Evolutionary conservation across 2,329 filamentous ascomycete species (phyloP).

Genomic region (Aureobasidium sp.): DNA sequence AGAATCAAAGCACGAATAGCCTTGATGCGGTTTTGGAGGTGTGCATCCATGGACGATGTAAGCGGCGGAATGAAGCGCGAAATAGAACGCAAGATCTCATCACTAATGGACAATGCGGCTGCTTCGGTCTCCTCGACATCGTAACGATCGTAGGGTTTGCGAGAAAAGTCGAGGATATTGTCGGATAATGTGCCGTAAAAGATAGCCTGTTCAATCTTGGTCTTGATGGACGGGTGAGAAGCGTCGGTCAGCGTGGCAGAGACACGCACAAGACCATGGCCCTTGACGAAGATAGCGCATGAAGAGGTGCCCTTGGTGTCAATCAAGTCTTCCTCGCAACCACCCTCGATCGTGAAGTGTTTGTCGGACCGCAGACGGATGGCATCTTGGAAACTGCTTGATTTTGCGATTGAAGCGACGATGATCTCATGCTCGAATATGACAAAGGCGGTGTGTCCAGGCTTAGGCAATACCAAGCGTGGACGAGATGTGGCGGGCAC

Average conservation of each 20-base stretch:
- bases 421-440: slow-evolving; percentile 73
- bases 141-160: slow-evolving; percentile 50
- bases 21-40: slow-evolving; percentile 64
- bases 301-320: slow-evolving; percentile 28
- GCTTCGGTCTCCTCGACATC: slow-evolving; percentile 61
- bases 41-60: slow-evolving; percentile 71
- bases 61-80: slow-evolving; percentile 63
- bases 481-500: slow-evolving; percentile 46
- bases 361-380: slow-evolving; percentile 62
- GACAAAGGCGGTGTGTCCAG: slow-evolving; percentile 72
- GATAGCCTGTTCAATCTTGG: slow-evolving; percentile 87
- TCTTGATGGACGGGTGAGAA: slow-evolving; percentile 68
- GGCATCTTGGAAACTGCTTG: slow-evolving; percentile 74
- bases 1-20: slow-evolving; percentile 69
- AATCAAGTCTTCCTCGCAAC: slow-evolving; percentile 41
- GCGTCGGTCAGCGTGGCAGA: slow-evolving; percentile 51
- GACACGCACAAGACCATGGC: slow-evolving; percentile 52
- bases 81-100: slow-evolving; percentile 71
- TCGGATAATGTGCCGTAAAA: slow-evolving; percentile 79
- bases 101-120: slow-evolving; percentile 72
- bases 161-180: slow-evolving; percentile 81
- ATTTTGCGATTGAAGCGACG: slow-evolving; percentile 55
- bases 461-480: slow-evolving; percentile 68
- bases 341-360: slow-evolving; percentile 44
- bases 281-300: slow-evolving; percentile 50